These are phyloP conservation scores for Sporobolomyces roseus DNA, from an alignment of 768 basidiomycete genomes.

Conservation along the genomic window DNA sequence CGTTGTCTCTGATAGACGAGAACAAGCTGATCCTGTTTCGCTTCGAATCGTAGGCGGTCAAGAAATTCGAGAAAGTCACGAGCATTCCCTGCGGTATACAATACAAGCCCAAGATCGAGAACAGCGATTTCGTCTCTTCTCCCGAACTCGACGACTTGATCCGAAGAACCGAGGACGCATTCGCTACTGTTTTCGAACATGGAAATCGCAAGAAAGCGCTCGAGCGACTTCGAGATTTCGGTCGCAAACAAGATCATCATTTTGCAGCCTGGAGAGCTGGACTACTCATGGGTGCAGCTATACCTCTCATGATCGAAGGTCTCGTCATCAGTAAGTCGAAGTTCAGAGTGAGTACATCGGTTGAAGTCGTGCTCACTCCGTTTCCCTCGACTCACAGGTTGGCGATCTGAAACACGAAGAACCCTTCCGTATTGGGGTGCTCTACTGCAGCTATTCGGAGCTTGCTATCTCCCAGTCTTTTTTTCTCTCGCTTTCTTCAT, in stretches of 20 bases:
- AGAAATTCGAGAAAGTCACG: conserved; percentile 45
- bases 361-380: background rate
- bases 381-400: conserved; percentile 11
- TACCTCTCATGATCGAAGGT: conserved; percentile 38
- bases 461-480: conserved; percentile 67
- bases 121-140: conserved; percentile 64
- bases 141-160: conserved; percentile 63
- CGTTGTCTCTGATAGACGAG: conserved; percentile 50
- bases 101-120: conserved; percentile 72
- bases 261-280: conserved; percentile 41
- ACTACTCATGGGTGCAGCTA: conserved; percentile 30
- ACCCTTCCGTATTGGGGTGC: conserved; percentile 65
- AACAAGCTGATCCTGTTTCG: background rate
- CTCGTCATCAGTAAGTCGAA: conserved; percentile 33
- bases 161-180: conserved; percentile 70
- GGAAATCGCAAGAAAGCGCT: conserved; percentile 75
- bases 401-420: conserved; percentile 37
- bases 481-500: conserved; percentile 72
- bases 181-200: conserved; percentile 65
- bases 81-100: conserved; percentile 61
- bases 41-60: conserved; percentile 16
- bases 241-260: conserved; percentile 42
- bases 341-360: background rate
- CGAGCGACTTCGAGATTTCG: conserved; percentile 59
- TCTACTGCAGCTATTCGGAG: conserved; percentile 72